Evolutionary conservation across 2,329 filamentous ascomycete genomes (phyloP).

Genomic region (Verticillium tricorpus): DNA sequence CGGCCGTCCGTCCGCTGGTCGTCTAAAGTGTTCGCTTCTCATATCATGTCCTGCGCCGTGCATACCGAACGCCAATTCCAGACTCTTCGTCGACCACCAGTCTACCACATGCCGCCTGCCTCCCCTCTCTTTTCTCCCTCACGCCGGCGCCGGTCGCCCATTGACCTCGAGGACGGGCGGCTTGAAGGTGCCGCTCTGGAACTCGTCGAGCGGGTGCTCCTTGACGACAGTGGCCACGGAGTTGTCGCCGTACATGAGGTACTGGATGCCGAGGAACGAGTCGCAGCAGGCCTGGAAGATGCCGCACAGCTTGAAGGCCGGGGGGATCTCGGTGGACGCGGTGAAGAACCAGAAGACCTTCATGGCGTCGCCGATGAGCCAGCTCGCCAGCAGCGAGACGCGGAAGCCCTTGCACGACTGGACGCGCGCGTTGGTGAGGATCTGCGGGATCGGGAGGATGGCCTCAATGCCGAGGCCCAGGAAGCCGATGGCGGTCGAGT

Average conservation of each 20-base stretch:
- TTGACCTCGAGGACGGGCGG: slow-evolving; percentile 23
- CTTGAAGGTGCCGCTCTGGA: slow-evolving; percentile 22
- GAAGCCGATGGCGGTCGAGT: slow-evolving; percentile 66
- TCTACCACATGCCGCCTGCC: background rate
- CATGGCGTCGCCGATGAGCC: slow-evolving; percentile 77
- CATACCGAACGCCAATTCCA: background rate
- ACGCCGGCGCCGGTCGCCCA: slow-evolving; percentile 33
- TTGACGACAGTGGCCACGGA: slow-evolving; percentile 22
- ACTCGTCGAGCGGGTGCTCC: slow-evolving; percentile 31
- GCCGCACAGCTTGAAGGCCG: slow-evolving; percentile 78
- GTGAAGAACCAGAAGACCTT: slow-evolving; percentile 87
- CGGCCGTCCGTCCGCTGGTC: background rate
- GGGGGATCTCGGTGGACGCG: slow-evolving; percentile 63
- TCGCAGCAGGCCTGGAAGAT: slow-evolving; percentile 79
- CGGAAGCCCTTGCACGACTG: slow-evolving; percentile 75
- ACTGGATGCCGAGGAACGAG: slow-evolving; percentile 68
- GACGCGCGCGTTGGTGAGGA: slow-evolving; percentile 63
- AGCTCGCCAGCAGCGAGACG: slow-evolving; percentile 69
- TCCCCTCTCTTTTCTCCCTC: slow-evolving; percentile 11
- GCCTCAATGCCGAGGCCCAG: slow-evolving; percentile 76
- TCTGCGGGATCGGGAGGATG: slow-evolving; percentile 75
- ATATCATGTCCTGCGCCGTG: background rate
- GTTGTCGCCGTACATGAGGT: slow-evolving; percentile 59
- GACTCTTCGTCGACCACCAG: background rate
- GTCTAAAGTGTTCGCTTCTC: background rate